These are phyloP conservation scores for Thraustochytrium striatum DNA, from an alignment of 352 stramenopile species.

Conservation along the genomic window DNA sequence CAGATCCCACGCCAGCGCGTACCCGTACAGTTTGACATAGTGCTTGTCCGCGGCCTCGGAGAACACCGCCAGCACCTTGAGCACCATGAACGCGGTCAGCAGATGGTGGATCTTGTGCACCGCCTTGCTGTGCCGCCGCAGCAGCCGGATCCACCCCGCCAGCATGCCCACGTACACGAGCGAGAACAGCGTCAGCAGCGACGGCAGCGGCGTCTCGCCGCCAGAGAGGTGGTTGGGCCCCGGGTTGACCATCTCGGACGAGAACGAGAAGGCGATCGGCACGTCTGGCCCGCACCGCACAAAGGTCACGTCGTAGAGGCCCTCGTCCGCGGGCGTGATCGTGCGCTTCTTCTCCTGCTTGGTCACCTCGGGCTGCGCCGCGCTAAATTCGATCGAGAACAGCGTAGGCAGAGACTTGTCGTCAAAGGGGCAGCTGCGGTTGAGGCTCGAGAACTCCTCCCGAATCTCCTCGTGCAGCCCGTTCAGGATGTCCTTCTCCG, in stretches of 20 bases:
- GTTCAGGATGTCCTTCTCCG: conserved; percentile 53
- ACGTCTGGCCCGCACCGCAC: conserved; percentile 61
- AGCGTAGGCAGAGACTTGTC: conserved; percentile 51
- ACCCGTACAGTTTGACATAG: conserved; percentile 88
- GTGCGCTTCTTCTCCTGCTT: conserved; percentile 54
- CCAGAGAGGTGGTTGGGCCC: conserved; percentile 74
- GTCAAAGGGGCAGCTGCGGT: conserved; percentile 13
- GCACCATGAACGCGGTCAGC: conserved; percentile 83
- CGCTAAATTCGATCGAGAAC: conserved; percentile 51
- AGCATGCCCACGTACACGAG: conserved; percentile 65
- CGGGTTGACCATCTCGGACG: conserved; percentile 72
- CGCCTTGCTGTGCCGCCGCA: conserved; percentile 52
- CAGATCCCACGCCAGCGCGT: conserved; percentile 82
- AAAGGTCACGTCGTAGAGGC: conserved; percentile 82
- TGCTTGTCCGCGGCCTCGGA: conserved; percentile 89
- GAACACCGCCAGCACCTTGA: conserved; percentile 88
- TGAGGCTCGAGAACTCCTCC: conserved; percentile 64
- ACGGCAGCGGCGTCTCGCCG: conserved; percentile 72
- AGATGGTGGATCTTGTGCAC: conserved; percentile 91
- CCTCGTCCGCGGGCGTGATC: conserved; percentile 55
- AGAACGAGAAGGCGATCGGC: conserved; percentile 62
- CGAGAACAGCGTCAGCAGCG: conserved; percentile 73
- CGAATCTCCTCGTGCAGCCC: conserved; percentile 64
- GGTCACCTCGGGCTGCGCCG: conserved; percentile 47
- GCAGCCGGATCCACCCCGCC: conserved; percentile 60